phyloP scores from a whole-genome alignment of 352 stramenopile species.

The Blastocystis sp. region DNA sequence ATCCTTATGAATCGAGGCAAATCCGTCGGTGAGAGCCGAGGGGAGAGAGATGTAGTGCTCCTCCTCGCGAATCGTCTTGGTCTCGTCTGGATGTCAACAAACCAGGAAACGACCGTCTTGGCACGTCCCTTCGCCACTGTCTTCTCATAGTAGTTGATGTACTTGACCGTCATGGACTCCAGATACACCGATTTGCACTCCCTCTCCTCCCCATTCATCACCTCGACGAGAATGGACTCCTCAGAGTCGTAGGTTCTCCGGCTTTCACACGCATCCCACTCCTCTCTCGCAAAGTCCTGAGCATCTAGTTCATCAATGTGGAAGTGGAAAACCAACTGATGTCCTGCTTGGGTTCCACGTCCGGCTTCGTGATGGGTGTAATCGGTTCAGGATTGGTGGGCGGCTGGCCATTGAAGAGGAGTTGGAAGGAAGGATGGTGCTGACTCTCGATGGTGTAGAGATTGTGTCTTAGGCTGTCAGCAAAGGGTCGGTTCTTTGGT shows the following conservation, averaged over 20 bases:
- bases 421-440: not conserved
- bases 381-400: not conserved
- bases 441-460: not conserved
- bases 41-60: not conserved
- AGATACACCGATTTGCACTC: not conserved
- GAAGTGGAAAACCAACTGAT: not conserved
- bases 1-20: not conserved
- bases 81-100: not conserved
- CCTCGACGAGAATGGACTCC: slow-evolving; percentile 14
- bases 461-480: not conserved
- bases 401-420: not conserved
- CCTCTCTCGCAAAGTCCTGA: not conserved
- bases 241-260: not conserved
- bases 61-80: not conserved
- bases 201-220: not conserved
- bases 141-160: not conserved
- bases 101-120: not conserved
- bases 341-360: not conserved
- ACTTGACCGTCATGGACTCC: not conserved
- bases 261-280: not conserved
- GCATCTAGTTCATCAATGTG: not conserved
- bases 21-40: slow-evolving; percentile 15
- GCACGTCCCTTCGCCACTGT: not conserved
- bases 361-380: not conserved
- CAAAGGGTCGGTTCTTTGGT: not conserved